Evolutionary conservation across 768 basidiomycete genomes (phyloP).

Genomic region (Grammothele lineata): DNA sequence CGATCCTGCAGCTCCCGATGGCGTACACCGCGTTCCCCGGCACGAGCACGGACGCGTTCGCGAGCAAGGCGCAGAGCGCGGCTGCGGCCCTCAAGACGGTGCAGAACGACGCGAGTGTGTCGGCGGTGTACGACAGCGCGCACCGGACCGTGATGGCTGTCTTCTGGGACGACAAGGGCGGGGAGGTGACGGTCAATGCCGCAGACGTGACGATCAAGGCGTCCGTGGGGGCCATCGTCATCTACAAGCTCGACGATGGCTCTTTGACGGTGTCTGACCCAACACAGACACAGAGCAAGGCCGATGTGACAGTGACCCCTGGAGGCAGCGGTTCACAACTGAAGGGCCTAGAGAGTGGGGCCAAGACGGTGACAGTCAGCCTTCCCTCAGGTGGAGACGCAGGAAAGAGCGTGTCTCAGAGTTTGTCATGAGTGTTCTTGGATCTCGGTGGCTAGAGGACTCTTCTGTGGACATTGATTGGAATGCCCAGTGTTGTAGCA

Average conservation of each 20-base stretch:
- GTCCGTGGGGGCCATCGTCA: constrained; percentile 40
- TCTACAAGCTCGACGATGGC: constrained; percentile 38
- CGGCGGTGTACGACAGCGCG: constrained; percentile 45
- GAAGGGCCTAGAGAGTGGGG: no score
- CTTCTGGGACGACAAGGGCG: constrained; percentile 52
- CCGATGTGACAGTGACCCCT: constrained; percentile 35
- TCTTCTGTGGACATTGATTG: no score
- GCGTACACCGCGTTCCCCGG: constrained; percentile 59
- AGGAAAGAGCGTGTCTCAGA: constrained; percentile 42
- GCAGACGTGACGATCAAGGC: constrained; percentile 32
- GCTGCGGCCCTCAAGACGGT: constrained; percentile 31
- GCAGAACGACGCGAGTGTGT: constrained; percentile 43
- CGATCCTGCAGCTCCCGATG: constrained; percentile 28
- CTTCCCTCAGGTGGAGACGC: constrained; percentile 45
- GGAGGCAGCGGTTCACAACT: no score
- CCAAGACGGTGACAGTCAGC: constrained; percentile 27
- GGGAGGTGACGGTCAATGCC: constrained; percentile 34
- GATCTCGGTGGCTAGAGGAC: no score
- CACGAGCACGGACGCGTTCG: constrained; percentile 35
- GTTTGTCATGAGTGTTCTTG: constrained; percentile 9
- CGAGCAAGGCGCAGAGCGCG: constrained; percentile 35
- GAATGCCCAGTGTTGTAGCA: no score
- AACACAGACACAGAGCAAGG: constrained; percentile 43
- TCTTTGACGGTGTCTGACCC: constrained; percentile 61
- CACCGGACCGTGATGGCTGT: constrained; percentile 43